A percentile compares a stretch with the other conserved stretches of the same genome.
phyloP scores from a whole-genome alignment of 2,329 filamentous ascomycete species.

The Pyrenochaeta sp. region DNA sequence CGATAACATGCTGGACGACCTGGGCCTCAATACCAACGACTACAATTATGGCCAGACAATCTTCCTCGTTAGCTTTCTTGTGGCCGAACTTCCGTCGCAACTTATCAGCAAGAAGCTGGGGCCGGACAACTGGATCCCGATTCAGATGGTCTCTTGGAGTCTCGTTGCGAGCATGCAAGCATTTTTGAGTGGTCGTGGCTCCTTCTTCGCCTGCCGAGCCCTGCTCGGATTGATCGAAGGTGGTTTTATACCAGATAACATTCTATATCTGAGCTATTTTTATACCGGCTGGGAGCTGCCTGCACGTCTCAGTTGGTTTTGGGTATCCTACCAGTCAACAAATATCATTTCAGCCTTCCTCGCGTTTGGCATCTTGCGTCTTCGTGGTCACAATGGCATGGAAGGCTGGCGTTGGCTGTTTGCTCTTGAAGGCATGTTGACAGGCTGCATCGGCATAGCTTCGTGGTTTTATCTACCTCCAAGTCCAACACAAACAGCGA shows the following conservation, averaged over 20 bases:
- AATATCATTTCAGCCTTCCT: conserved; percentile 66
- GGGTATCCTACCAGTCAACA: conserved; percentile 69
- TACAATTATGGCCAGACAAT: conserved; percentile 57
- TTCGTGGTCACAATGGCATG: conserved; percentile 59
- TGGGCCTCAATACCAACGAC: conserved; percentile 47
- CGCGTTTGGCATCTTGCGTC: conserved; percentile 63
- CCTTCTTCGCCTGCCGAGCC: conserved; percentile 55
- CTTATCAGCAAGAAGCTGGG: conserved; percentile 58
- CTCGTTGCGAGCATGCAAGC: conserved; percentile 72
- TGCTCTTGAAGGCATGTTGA: conserved; percentile 51
- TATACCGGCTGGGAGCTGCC: conserved; percentile 77
- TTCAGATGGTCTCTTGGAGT: conserved; percentile 55
- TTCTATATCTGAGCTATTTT: conserved; percentile 77
- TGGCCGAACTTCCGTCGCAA: conserved; percentile 57
- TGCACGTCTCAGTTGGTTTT: conserved; percentile 73
- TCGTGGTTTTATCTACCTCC: conserved; percentile 53
- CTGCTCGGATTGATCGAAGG: conserved; percentile 57
- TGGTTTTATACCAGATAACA: conserved; percentile 69
- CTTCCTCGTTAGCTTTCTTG: conserved; percentile 85
- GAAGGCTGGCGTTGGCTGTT: conserved; percentile 67
- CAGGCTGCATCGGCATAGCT: conserved; percentile 46
- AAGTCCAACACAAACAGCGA: conserved; percentile 70
- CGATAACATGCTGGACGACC: conserved; percentile 46
- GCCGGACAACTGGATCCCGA: conserved; percentile 56
- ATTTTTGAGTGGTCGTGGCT: conserved; percentile 63